phyloP scores from a whole-genome alignment of 441 rosid genomes.

The Syzygium syzygioides region DNA sequence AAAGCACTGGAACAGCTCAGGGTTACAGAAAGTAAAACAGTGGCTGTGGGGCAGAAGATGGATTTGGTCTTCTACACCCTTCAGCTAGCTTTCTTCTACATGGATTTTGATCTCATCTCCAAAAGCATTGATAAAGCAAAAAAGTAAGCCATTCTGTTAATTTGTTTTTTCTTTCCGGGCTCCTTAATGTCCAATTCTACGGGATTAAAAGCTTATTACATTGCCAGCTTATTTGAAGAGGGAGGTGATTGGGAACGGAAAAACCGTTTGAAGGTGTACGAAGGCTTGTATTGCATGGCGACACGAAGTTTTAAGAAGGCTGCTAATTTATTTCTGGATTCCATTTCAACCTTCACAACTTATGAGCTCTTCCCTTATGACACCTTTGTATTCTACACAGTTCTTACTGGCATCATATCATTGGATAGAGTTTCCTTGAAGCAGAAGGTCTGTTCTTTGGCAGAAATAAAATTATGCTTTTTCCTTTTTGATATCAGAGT shows the following conservation, averaged over 20 bases:
- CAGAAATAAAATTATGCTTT: not conserved
- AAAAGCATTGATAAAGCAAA: constrained; percentile 97
- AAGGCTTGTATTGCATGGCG: constrained; percentile 93
- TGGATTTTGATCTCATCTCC: constrained; percentile 92
- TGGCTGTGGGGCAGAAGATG: constrained; percentile 98
- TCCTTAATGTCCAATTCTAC: not conserved
- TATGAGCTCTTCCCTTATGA: constrained; percentile 95
- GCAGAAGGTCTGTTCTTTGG: constrained; percentile 62
- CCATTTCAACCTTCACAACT: constrained; percentile 99
- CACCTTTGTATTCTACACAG: constrained; percentile 93
- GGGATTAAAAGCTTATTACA: not conserved
- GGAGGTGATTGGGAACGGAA: constrained; percentile 99
- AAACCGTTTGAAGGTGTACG: constrained; percentile 94
- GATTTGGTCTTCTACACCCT: constrained; percentile 86
- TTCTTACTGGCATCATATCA: constrained; percentile 90
- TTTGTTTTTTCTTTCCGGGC: not conserved
- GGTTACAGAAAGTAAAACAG: constrained; percentile 92
- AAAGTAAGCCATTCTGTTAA: constrained; percentile 15
- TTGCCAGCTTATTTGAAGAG: constrained; percentile 90
- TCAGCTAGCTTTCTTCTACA: constrained; percentile 86
- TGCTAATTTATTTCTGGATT: constrained; percentile 79
- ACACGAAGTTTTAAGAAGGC: constrained; percentile 92
- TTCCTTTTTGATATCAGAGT: not conserved
- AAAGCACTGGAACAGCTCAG: constrained; percentile 93
- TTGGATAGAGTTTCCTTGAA: constrained; percentile 94